Evolutionary conservation across 805 yeast genomes (phyloP), one percentile per base, ranked within the genome.

Genomic region (Yarrowia yakushimensis): DNA sequence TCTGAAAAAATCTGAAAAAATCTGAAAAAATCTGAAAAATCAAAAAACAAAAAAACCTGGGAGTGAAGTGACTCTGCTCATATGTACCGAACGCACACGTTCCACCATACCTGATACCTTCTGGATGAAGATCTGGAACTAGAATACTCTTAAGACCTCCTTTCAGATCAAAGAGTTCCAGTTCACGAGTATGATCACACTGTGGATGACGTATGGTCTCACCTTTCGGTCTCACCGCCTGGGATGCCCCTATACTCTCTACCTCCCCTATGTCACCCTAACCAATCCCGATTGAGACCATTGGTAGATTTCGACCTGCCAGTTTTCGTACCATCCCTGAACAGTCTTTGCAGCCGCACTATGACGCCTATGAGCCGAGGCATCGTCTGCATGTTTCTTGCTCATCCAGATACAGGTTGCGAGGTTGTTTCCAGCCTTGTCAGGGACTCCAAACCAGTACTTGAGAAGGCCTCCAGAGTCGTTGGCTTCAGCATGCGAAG

Each of bases 401-500:
- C 64, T 63, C 22, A 67, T 65, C 79, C 79, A 76, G 72, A 76
- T 70, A 63, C 79, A 76, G 3, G 79, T 76, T 2, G 79, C 79
- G 43, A 76, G 66, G 63, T 76, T 76, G 60, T 71, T 68, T 0
- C 75, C 78, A 9, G 64, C 60, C 25, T 68, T 69, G 63, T 76
- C 72, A 1, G 79, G 78, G 6, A 69, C 66, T 0, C 79, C 79
- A 64, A 69, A 76, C 77, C 78, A 76, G 66, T 76, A 76, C 63
- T 76, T 76, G 60, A 76, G 66, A 8, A 76, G 68, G 0, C 79
- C 79, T 1, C 79, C 79, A 7, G 75, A 69, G 12, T 30, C 54
- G 65, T 70, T 76, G 17, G 79, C 79, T 62, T 76, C 79, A 17
- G 54, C 60, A 61, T 76, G 79, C 2, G 77, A 71, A 2, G 62